Evolutionary conservation across 2,329 filamentous ascomycete genomes (phyloP).

Genomic region (Orbilia brochopaga): DNA sequence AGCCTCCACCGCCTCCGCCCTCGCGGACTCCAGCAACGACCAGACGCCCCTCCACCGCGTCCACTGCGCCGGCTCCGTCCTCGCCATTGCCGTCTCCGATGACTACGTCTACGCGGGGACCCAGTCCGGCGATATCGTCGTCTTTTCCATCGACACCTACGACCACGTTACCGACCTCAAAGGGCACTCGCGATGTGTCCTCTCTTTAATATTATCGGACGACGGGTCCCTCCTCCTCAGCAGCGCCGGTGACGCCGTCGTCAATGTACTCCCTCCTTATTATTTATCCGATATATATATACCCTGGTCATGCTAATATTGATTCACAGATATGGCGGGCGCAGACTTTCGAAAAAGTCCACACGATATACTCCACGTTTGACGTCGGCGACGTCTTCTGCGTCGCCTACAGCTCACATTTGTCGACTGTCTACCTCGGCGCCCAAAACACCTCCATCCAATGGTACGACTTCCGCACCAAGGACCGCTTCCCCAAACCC

Average conservation of each 20-base stretch:
- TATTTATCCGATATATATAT: background rate
- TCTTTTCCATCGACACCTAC: constrained; percentile 89
- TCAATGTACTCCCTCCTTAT: constrained; percentile 68
- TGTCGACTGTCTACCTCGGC: constrained; percentile 85
- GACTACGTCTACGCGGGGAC: constrained; percentile 88
- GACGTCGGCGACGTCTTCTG: constrained; percentile 97
- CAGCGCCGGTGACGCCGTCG: constrained; percentile 87
- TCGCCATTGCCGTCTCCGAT: constrained; percentile 80
- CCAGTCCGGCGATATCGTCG: constrained; percentile 88
- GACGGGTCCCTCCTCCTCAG: constrained; percentile 82
- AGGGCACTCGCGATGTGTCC: constrained; percentile 88
- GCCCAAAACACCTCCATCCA: constrained; percentile 94
- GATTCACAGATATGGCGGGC: constrained; percentile 76
- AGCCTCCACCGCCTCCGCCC: constrained; percentile 32
- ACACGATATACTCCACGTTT: constrained; percentile 90
- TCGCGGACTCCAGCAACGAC: constrained; percentile 12
- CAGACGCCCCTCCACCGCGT: constrained; percentile 44
- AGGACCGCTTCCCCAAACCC: constrained; percentile 66
- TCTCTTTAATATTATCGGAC: constrained; percentile 79
- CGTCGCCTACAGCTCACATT: constrained; percentile 80
- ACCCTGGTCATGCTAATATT: background rate
- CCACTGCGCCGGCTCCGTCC: constrained; percentile 59
- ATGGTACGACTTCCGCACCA: constrained; percentile 80
- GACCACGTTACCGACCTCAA: constrained; percentile 78
- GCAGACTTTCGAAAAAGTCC: constrained; percentile 73